phyloP scores from a whole-genome alignment of 305 asterid genomes.

The Fraxinus sp. region DNA sequence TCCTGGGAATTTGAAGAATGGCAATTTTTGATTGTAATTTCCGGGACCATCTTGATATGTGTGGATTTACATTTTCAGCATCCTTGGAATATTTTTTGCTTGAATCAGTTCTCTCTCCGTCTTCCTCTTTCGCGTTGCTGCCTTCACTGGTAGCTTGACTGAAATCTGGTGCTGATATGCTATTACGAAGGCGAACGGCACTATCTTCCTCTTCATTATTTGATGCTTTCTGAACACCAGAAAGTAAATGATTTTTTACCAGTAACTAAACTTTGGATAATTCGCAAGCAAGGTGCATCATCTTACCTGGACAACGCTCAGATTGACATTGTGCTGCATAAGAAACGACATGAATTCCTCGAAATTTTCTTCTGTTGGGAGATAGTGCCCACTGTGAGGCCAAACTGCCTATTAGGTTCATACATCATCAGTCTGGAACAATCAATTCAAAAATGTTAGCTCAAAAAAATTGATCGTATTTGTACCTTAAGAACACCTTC shows the following conservation, averaged over 20 bases:
- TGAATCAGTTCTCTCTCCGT: constrained; percentile 16
- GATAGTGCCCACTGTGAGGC: constrained; percentile 97
- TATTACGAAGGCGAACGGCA: constrained; percentile 28
- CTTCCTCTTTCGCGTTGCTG: constrained; percentile 16
- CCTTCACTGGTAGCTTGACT: constrained; percentile 13
- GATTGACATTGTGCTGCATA: constrained; percentile 49
- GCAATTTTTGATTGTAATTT: constrained; percentile 51
- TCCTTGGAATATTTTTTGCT: constrained; percentile 36
- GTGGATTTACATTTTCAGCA: constrained; percentile 29
- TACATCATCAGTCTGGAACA: not conserved
- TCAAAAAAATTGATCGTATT: not conserved
- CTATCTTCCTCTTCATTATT: constrained; percentile 37
- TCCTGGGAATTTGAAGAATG: constrained; percentile 56
- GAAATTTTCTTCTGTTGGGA: constrained; percentile 88
- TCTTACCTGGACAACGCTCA: constrained; percentile 59
- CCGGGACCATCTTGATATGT: constrained; percentile 47
- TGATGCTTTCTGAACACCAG: constrained; percentile 53
- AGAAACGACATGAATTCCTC: constrained; percentile 73
- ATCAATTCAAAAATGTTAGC: not conserved
- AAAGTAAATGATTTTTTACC: not conserved
- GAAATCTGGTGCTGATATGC: constrained; percentile 55
- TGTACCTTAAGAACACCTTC: constrained; percentile 73
- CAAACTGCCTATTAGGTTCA: constrained; percentile 62
- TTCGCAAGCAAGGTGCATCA: not conserved
- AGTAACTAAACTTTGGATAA: not conserved